Evolutionary conservation across 1,139 yeast species (phyloP), one percentile per base, ranked within the genome.

Genomic region (Citeromyces siamensis): DNA sequence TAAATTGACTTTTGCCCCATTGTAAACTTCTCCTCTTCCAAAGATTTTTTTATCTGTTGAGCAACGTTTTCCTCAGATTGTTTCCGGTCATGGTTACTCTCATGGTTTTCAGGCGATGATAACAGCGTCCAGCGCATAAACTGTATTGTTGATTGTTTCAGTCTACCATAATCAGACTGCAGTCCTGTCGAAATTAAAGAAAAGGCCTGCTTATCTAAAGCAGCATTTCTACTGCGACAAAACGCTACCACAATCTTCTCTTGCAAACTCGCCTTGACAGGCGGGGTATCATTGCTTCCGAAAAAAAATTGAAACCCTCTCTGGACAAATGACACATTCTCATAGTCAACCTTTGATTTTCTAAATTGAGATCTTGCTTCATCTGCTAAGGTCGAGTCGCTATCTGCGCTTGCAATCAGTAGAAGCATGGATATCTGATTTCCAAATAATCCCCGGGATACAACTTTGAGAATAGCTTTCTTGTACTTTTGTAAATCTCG

Each of bases 351-450:
- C 8, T 60, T 46, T 10, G 75, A 49, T 44, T 75, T 72, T 40
- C 72, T 69, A 40, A 77, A 61, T 6, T 63, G 48, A 5, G 71
- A 62, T 3, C 68, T 68, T 0, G 82, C 74, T 0, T 60, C 47
- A 31, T 73, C 74, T 17, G 70, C 64, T 3, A 81, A 62, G 1
- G 63, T 53, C 0, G 81, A 66, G 8, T 71, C 64, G 0, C 71
- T 52, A 48, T 83, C 94, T 12, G 71, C 64, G 1, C 82, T 64
- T 0, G 84, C 94, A 21, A 81, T 60, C n/a, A 82, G 51, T 3
- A 77, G 57, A 1, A 78, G 69, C 3, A 68, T 44, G 1, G 62
- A 50, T 20, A 64, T 46, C 20, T 53, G 48, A 1, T 55, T 50
- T 18, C 63, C 60, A 3, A 56, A 42, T 41, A 77, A 69, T 0